A percentile compares a stretch with the other conserved stretches of the same genome.
These are phyloP conservation scores for Oryza coarctata DNA, from an alignment of 176 grass and related monocot species.

Conservation along the genomic window DNA sequence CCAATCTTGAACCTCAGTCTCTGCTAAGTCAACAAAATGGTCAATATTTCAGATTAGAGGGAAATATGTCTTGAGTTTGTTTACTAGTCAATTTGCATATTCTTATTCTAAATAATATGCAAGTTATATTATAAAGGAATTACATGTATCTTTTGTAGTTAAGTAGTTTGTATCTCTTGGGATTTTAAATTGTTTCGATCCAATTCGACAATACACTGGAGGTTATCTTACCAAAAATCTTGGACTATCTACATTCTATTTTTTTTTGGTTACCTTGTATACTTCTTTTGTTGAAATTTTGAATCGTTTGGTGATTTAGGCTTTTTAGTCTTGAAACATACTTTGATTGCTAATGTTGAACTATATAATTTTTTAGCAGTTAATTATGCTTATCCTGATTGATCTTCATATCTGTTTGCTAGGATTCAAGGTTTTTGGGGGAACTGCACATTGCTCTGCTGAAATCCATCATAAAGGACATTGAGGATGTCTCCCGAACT, in stretches of 20 bases:
- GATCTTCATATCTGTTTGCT: conserved; percentile 27
- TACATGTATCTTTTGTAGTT: neutral
- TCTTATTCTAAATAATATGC: neutral
- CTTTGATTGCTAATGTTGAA: neutral
- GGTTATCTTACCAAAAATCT: neutral
- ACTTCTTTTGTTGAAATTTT: neutral
- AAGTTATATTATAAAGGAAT: neutral
- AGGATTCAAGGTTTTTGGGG: conserved; percentile 92
- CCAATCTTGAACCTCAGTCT: neutral
- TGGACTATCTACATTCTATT: neutral
- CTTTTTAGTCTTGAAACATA: neutral
- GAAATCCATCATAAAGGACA: conserved; percentile 95
- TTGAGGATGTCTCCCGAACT: conserved; percentile 78
- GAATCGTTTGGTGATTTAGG: neutral
- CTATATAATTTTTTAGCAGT: neutral
- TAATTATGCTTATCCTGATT: conserved; percentile 14
- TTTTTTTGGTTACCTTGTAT: neutral
- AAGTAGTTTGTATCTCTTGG: neutral
- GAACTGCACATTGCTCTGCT: conserved; percentile 85
- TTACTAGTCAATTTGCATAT: neutral
- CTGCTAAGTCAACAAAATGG: conserved; percentile 3
- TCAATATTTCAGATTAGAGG: neutral
- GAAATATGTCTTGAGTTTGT: conserved; percentile 9
- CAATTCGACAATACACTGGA: neutral
- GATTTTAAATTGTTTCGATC: neutral